These are phyloP conservation scores for Ogataea nitratoaversa DNA, from an alignment of 805 yeast genomes.

Conservation along the genomic window DNA sequence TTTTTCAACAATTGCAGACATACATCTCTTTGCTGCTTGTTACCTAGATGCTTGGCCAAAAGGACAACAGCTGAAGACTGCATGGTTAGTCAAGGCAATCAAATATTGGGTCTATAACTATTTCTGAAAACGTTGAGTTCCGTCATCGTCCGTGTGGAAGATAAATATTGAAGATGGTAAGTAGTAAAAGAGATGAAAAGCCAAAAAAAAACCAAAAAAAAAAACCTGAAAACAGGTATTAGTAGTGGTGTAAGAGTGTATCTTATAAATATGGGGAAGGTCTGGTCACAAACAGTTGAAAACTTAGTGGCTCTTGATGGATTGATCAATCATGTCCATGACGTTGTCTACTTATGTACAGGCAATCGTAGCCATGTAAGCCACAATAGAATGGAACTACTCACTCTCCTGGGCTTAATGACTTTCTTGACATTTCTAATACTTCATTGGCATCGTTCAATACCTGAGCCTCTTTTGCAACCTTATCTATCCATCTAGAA, in stretches of 20 bases:
- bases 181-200: background rate
- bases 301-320: no score
- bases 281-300: no score
- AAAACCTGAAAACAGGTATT: background rate
- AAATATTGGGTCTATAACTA: no score
- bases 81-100: no score
- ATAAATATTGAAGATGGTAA: background rate
- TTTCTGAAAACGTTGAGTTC: background rate
- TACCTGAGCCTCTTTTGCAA: conserved; percentile 37
- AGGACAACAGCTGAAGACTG: conserved; percentile 7
- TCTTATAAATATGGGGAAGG: background rate
- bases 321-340: no score
- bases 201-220: background rate
- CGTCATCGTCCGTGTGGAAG: no score
- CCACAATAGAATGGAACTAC: no score
- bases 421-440: conserved; percentile 17
- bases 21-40: conserved; percentile 9
- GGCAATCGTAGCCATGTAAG: no score
- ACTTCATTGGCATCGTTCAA: conserved; percentile 38
- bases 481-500: conserved; percentile 41
- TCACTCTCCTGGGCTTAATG: conserved; percentile 8
- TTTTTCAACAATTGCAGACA: conserved; percentile 2
- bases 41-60: conserved; percentile 11
- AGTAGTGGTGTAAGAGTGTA: background rate
- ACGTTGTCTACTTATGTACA: no score